These are phyloP conservation scores for Geoglossum glabrum DNA, from an alignment of 495 filamentous ascomycete species.

Conservation along the genomic window DNA sequence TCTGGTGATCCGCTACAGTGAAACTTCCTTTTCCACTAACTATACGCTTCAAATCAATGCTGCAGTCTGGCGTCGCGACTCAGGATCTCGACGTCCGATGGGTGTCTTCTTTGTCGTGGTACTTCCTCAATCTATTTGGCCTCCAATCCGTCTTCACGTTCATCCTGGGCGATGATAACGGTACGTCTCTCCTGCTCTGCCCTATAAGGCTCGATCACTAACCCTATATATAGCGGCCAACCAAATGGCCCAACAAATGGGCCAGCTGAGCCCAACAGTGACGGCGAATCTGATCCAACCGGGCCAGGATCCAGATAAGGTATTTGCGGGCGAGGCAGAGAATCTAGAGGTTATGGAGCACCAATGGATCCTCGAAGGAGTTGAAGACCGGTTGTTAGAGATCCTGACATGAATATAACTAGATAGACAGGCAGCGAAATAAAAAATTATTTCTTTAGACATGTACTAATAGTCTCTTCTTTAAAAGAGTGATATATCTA, in stretches of 20 bases:
- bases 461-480: too few species aligned
- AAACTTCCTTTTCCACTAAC: conserved; percentile 97
- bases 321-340: conserved; percentile 78
- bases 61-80: conserved; percentile 88
- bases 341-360: conserved; percentile 90
- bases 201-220: neutral
- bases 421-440: too few species aligned
- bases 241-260: conserved; percentile 91
- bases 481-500: too few species aligned
- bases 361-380: conserved; percentile 66
- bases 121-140: conserved; percentile 91
- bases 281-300: conserved; percentile 66
- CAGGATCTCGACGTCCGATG: conserved; percentile 90
- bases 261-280: conserved; percentile 47
- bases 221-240: conserved; percentile 47
- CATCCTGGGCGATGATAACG: conserved; percentile 83
- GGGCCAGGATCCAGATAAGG: conserved; percentile 86
- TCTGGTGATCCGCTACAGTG: conserved; percentile 29
- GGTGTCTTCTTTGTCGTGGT: conserved; percentile 97
- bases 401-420: neutral
- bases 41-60: conserved; percentile 97
- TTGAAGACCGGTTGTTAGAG: conserved; percentile 62
- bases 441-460: too few species aligned
- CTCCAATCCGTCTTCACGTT: conserved; percentile 97
- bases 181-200: conserved; percentile 31